phyloP scores from a whole-genome alignment of 2,329 filamentous ascomycete genomes.

The Cytospora chrysosperma region DNA sequence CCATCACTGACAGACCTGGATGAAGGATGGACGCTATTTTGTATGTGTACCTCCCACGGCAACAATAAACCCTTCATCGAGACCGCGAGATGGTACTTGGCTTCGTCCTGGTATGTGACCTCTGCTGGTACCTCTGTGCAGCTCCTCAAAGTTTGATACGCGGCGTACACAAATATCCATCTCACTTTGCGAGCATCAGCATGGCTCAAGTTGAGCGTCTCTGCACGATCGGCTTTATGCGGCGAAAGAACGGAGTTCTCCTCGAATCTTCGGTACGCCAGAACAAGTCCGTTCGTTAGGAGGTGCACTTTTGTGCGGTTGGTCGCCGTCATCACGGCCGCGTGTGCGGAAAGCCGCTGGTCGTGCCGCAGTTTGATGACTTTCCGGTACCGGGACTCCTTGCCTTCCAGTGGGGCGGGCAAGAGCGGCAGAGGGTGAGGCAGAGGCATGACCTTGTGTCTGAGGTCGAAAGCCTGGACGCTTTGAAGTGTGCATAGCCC shows the following conservation, averaged over 20 bases:
- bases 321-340: slow-evolving; percentile 52
- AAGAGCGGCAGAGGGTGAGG: slow-evolving; percentile 66
- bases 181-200: slow-evolving; percentile 73
- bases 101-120: slow-evolving; percentile 54
- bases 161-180: slow-evolving; percentile 74
- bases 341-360: slow-evolving; percentile 48
- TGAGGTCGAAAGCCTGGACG: slow-evolving; percentile 63
- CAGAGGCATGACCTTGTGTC: slow-evolving; percentile 59
- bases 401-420: slow-evolving; percentile 43
- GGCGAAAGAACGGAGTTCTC: slow-evolving; percentile 51
- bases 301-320: slow-evolving; percentile 42
- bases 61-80: slow-evolving; percentile 44
- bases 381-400: slow-evolving; percentile 20
- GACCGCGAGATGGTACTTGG: slow-evolving; percentile 56
- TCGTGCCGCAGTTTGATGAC: slow-evolving; percentile 46
- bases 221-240: slow-evolving; percentile 53
- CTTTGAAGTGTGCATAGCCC: slow-evolving; percentile 71
- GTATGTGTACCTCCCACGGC: slow-evolving; percentile 42
- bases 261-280: slow-evolving; percentile 70
- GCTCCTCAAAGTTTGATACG: slow-evolving; percentile 69
- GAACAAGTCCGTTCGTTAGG: slow-evolving; percentile 57
- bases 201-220: slow-evolving; percentile 51
- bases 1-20: not conserved
- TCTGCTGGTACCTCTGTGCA: slow-evolving; percentile 61
- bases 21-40: not conserved